Evolutionary conservation across 1,284 basidiomycete genomes (phyloP), one percentile per base, ranked within the genome.

Genomic region (Lentinula novae-zelandiae): DNA sequence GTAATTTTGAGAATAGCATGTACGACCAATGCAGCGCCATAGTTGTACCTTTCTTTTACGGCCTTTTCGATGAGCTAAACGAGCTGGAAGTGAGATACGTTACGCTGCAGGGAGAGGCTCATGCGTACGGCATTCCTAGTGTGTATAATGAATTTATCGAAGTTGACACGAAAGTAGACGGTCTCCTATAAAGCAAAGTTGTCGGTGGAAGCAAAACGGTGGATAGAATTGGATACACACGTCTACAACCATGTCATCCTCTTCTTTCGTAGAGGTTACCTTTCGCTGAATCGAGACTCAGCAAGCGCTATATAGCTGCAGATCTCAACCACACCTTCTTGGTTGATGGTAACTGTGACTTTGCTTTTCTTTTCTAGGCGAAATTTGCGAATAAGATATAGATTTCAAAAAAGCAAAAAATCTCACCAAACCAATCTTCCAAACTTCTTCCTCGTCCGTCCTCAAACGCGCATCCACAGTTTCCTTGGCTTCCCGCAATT

Each of bases 61-160:
- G 91, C 89, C 53, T 80, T 78, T 64, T 88, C 85, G 58, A 96
- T 84, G 54, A 96, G 78, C 92, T 94, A 68, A 63, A 22, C 10
- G 59, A 38, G 31, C n/a, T 15, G n/a, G 13, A 46, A 9, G 31
- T 57, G 60, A 70, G 44, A 64, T 48, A 20, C 48, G 36, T 60
- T 58, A 40, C 49, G 58, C 13, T 60, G 39, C 60, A 39, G 13
- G 22, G 44, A 61, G n/a, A 54, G 53, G 60, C 10, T 15, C 20
- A 62, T 31, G 68, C 81, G 40, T 67, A 92, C 93, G 72, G 90
- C 82, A 73, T 97, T 96, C 39, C 96, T 89, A 54, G 98, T 86
- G 67, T 93, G 88, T 38, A 95, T 80, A 67, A 93, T 89, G 74
- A 96, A 96, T 66, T 87, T 90, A 66, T 96, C 90, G 69, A 88